Conservation (phyloP, 2,329 filamentous ascomycete species). For the Fusarium acutatum region DNA sequence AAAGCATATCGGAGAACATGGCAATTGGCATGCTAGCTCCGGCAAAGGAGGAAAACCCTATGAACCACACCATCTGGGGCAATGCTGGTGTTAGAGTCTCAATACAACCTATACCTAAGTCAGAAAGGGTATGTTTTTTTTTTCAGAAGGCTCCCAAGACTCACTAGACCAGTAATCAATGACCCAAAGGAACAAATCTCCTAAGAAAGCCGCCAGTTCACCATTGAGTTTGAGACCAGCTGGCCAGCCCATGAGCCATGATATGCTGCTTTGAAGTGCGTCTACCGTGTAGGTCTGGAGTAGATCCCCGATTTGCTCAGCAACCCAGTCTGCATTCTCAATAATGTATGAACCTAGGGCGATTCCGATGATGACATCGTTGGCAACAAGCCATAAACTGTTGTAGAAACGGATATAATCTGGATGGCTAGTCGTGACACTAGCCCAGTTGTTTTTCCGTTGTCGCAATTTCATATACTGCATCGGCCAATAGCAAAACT, state of each 20-base stretch:
- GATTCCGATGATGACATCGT: constrained; percentile 98
- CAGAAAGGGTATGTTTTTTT: neutral
- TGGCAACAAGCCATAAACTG: constrained; percentile 96
- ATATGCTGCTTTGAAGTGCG: constrained; percentile 86
- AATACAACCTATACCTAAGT: constrained; percentile 71
- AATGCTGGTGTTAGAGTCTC: constrained; percentile 79
- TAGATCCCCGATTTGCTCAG: constrained; percentile 78
- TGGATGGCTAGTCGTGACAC: constrained; percentile 91
- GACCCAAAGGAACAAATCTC: constrained; percentile 96
- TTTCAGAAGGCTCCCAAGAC: constrained; percentile 40
- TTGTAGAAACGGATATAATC: constrained; percentile 99
- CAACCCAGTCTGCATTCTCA: constrained; percentile 88
- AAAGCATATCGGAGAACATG: constrained; percentile 92
- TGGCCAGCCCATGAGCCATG: constrained; percentile 95
- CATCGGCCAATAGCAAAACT: constrained; percentile 99
- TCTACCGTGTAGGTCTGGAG: constrained; percentile 86
- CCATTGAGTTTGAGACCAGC: constrained; percentile 95
- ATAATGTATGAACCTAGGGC: constrained; percentile 96
- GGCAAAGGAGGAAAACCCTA: constrained; percentile 93
- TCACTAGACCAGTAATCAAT: constrained; percentile 96
- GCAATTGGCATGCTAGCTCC: constrained; percentile 97
- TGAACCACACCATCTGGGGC: constrained; percentile 88
- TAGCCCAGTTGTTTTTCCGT: constrained; percentile 92
- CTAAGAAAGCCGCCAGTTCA: constrained; percentile 91
- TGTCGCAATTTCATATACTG: constrained; percentile 93